Conservation (phyloP, 768 basidiomycete species). For the Mycena metata region DNA sequence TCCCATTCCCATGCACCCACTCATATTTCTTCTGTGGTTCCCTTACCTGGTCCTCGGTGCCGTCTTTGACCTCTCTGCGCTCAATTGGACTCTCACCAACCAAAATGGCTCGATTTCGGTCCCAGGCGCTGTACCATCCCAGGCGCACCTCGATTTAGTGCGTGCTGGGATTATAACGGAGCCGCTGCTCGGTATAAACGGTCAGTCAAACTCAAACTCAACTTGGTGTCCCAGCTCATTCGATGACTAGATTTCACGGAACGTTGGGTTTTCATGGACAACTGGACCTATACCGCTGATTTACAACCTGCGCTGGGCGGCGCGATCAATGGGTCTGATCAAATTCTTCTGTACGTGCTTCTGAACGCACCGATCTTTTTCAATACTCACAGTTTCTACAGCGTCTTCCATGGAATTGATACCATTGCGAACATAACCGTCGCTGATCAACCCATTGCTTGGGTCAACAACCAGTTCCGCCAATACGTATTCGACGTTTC, state of each 20-base stretch:
- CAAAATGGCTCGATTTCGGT: slow-evolving; percentile 67
- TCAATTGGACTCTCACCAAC: slow-evolving; percentile 68
- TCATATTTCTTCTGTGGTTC: not conserved
- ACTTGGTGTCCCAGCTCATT: not conserved
- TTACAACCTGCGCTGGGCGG: slow-evolving; percentile 55
- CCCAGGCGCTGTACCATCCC: slow-evolving; percentile 65
- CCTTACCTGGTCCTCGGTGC: slow-evolving; percentile 32
- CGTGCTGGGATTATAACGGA: slow-evolving; percentile 67
- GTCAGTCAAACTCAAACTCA: slow-evolving; percentile 44
- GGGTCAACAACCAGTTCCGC: slow-evolving; percentile 71
- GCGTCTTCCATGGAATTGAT: slow-evolving; percentile 69
- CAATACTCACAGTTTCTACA: too few species aligned
- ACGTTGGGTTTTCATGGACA: slow-evolving; percentile 68
- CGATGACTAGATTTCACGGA: slow-evolving; percentile 60
- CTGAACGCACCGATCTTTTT: too few species aligned
- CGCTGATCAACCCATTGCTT: slow-evolving; percentile 64
- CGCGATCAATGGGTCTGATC: slow-evolving; percentile 36
- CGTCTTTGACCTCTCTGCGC: slow-evolving; percentile 58
- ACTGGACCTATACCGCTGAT: slow-evolving; percentile 72
- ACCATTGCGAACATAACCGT: slow-evolving; percentile 71
- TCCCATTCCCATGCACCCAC: not conserved
- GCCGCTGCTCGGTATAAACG: slow-evolving; percentile 67
- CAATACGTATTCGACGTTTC: slow-evolving; percentile 69
- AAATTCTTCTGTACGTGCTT: slow-evolving; percentile 50
- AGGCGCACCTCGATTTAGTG: slow-evolving; percentile 66